Evolutionary conservation across 1,139 yeast genomes (phyloP), one percentile per base, ranked within the genome.

Genomic region (Wickerhamiella infanticola): DNA sequence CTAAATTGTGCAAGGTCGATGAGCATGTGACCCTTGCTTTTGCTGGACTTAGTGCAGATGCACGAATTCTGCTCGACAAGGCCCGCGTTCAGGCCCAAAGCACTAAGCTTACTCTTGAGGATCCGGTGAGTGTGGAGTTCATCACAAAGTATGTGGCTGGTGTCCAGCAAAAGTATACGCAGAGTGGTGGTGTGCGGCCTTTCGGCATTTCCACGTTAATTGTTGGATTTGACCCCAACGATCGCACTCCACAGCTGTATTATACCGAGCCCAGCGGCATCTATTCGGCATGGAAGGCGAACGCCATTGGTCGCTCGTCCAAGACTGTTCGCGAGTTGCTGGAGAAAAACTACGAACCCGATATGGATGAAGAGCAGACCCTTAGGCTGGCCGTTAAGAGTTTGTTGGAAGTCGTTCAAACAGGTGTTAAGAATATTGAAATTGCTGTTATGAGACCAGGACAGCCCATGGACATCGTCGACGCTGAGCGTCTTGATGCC

Each of bases 191-290:
- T 62, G 94, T 85, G 35, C 75, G 95, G 63, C 95, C 95, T 24
- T 85, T 85, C 63, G 95, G 98, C 49, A 83, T 93, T 55, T 82
- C 96, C 47, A 90, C 97, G 33, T 71, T 90, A 55, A 82, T 90
- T 63, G 95, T 95, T 31, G 98, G 98, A 1, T 90, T 90, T 59
- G 97, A 93, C 66, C 79, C 81, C 47, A 80, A 82, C 57, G 95
- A 85, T 63, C 67, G 66, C 25, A 74, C 72, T 37, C 97, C 98
- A 42, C 78, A 77, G 62, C 73, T 93, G 56, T 90, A 81, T 66
- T 94, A 84, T 65, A 90, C 98, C 23, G 99, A 90, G 63, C 98
- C 98, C 41, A 82, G 95, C 41, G 99, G 99, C 29, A 93, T 90
- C 53, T 90, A 81, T 62, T 85, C 94, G 47, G 95, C 97, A n/a